Conservation (phyloP, 2,329 filamentous ascomycete genomes). For the Dactylonectria estremocensis region DNA sequence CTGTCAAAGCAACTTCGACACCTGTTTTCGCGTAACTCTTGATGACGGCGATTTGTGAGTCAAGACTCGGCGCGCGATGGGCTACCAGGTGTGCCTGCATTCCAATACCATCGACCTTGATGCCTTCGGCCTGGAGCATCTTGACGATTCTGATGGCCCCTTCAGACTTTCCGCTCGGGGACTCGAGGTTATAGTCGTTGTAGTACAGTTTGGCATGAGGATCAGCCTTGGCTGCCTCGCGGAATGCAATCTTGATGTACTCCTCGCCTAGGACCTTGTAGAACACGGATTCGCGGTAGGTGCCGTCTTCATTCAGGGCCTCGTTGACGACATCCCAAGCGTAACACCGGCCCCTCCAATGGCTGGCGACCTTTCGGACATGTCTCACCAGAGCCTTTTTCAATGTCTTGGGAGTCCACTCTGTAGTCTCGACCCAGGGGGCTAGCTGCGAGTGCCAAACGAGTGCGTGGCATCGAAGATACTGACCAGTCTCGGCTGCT, state of each 20-base stretch:
- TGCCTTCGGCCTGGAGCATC: slow-evolving; percentile 52
- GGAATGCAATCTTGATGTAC: slow-evolving; percentile 67
- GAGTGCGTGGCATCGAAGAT: slow-evolving; percentile 74
- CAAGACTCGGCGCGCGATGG: slow-evolving; percentile 55
- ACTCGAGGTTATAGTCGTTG: slow-evolving; percentile 68
- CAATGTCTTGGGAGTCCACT: slow-evolving; percentile 65
- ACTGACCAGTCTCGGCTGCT: slow-evolving; percentile 60
- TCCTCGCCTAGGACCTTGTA: slow-evolving; percentile 63
- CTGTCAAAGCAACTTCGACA: slow-evolving; percentile 62
- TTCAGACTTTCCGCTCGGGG: slow-evolving; percentile 52
- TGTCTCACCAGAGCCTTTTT: slow-evolving; percentile 67
- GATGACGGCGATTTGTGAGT: slow-evolving; percentile 5
- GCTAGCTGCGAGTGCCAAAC: slow-evolving; percentile 58
- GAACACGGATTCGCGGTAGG: slow-evolving; percentile 62
- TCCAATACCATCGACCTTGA: slow-evolving; percentile 67
- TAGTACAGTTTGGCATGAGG: slow-evolving; percentile 66
- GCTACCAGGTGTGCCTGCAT: slow-evolving; percentile 65
- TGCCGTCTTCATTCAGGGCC: slow-evolving; percentile 66
- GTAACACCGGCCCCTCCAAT: slow-evolving; percentile 64
- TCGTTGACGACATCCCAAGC: slow-evolving; percentile 71
- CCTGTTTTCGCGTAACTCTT: slow-evolving; percentile 10
- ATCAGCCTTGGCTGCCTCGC: slow-evolving; percentile 61
- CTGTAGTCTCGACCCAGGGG: slow-evolving; percentile 49
- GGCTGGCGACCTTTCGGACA: slow-evolving; percentile 61
- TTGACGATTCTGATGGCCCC: slow-evolving; percentile 53